A percentile compares a stretch with the other conserved stretches of the same genome.
Evolutionary conservation across 1,284 basidiomycete species (phyloP).

Genomic region (Paramarasmius palmivorus): DNA sequence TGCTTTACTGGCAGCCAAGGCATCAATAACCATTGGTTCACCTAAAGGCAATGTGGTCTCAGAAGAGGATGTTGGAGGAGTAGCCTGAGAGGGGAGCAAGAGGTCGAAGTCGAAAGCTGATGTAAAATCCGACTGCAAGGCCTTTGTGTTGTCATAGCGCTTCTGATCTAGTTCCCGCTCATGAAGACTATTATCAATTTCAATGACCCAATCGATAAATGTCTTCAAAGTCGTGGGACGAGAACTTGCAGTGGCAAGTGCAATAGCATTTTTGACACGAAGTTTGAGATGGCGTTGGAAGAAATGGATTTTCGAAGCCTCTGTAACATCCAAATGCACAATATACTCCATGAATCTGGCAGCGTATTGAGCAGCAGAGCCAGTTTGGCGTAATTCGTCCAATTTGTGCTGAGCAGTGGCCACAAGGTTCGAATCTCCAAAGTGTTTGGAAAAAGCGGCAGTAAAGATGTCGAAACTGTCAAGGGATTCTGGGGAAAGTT

Average conservation of each 20-base stretch:
- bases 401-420: conserved; percentile 20
- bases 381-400: conserved; percentile 26
- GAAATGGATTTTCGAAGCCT: conserved; percentile 24
- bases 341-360: conserved; percentile 25
- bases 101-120: too few species aligned
- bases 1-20: neutral
- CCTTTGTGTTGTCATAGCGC: neutral
- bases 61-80: neutral
- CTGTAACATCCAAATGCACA: conserved; percentile 22
- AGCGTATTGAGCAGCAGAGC: conserved; percentile 22
- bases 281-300: conserved; percentile 20
- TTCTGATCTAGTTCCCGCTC: neutral
- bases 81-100: too few species aligned
- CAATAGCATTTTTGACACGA: conserved; percentile 11
- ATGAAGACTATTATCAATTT: neutral
- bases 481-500: conserved; percentile 11
- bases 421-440: conserved; percentile 25
- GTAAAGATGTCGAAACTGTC: conserved; percentile 22
- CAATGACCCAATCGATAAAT: neutral
- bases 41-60: neutral
- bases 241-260: neutral
- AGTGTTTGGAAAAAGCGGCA: conserved; percentile 23
- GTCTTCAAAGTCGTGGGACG: neutral
- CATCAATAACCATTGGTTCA: neutral
- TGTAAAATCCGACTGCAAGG: neutral